phyloP scores from a whole-genome alignment of 140 eudicot genomes.

The Erigeron philadelphicus region DNA sequence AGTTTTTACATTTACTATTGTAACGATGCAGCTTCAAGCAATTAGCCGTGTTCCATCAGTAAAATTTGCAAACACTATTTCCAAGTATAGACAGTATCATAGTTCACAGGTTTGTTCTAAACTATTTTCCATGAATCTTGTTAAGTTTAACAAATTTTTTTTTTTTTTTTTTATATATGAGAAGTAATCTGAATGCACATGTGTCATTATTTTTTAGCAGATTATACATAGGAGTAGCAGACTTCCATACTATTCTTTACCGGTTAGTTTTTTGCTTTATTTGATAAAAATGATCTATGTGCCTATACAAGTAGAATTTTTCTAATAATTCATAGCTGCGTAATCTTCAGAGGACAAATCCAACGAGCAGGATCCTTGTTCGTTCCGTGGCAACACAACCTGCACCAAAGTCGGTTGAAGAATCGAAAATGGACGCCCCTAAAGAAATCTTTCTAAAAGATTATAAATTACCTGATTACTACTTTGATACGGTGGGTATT shows the following conservation, averaged over 20 bases:
- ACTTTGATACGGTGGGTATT: constrained; percentile 63
- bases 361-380: constrained; percentile 42
- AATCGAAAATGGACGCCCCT: constrained; percentile 66
- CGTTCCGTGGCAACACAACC: constrained; percentile 73
- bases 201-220: constrained; percentile 28
- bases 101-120: constrained; percentile 52
- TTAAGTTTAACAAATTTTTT: not conserved
- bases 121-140: not conserved
- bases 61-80: constrained; percentile 31
- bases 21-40: constrained; percentile 51
- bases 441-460: constrained; percentile 88
- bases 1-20: constrained; percentile 3
- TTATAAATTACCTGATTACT: constrained; percentile 87
- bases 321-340: not conserved
- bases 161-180: not conserved
- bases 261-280: constrained; percentile 42
- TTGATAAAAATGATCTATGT: not conserved
- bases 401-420: constrained; percentile 52
- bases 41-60: constrained; percentile 31
- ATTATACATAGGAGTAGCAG: constrained; percentile 31
- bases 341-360: constrained; percentile 34
- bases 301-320: not conserved
- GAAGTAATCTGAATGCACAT: not conserved
- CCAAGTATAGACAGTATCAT: constrained; percentile 33
- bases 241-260: constrained; percentile 35